Evolutionary conservation across 208 protist genomes (phyloP).

Genomic region (Trypanosoma avium): DNA sequence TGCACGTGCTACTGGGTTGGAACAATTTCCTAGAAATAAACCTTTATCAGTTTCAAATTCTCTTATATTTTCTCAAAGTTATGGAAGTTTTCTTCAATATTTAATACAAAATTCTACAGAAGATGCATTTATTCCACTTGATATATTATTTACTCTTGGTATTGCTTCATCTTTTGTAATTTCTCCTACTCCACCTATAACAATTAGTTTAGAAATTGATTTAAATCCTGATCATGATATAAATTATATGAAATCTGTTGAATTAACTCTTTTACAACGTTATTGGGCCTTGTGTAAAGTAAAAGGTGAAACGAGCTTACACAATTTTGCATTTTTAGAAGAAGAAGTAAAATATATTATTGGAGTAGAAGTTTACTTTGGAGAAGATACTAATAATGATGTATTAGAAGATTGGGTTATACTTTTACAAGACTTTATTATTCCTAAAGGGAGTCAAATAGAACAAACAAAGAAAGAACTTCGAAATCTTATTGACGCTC

Average conservation of each 20-base stretch:
- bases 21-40: constrained; percentile 2
- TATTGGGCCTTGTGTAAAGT: constrained; percentile 11
- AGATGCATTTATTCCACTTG: neutral
- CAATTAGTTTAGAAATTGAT: constrained; percentile 13
- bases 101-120: neutral
- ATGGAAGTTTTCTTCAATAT: neutral
- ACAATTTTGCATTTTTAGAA: neutral
- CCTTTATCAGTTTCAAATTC: neutral
- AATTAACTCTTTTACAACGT: constrained; percentile 15
- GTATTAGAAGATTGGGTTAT: constrained; percentile 1
- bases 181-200: constrained; percentile 2
- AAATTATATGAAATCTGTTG: constrained; percentile 10
- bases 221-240: constrained; percentile 15
- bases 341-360: constrained; percentile 11
- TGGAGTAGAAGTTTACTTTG: constrained; percentile 16
- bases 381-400: constrained; percentile 5
- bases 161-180: constrained; percentile 13
- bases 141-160: constrained; percentile 14
- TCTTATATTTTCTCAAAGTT: neutral
- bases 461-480: constrained; percentile 1
- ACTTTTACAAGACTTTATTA: constrained; percentile 10
- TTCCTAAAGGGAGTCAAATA: constrained; percentile 8
- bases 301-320: neutral
- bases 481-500: neutral
- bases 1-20: neutral